Evolutionary conservation across 2,329 filamentous ascomycete species (phyloP), one percentile per base, ranked within the genome.

Genomic region (Penicillium sp.): DNA sequence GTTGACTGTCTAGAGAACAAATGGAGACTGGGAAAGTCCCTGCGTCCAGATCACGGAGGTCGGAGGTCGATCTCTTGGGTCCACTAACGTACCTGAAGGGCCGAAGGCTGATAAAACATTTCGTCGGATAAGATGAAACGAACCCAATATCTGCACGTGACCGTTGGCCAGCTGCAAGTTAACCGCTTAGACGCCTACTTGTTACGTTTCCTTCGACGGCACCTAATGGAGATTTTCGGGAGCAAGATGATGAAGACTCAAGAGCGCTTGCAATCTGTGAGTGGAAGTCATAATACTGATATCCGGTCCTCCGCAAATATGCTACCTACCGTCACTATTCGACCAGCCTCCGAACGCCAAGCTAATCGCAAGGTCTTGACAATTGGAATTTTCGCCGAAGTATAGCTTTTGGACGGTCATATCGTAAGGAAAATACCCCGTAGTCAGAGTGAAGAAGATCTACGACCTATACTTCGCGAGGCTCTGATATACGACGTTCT

Each of bases 41-140:
- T 54, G 56, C 54, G 53, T 50, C 55, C 55, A 57, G 55, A 57
- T 49, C 35, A 49, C 41, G 41, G 41, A 50, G 36, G 41, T 50
- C 41, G 41, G 41, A 50, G 36, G 41, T 50, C 47, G 47, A 50
- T 50, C 47, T 39, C 33, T 35, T 35, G 33, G 33, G 33, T 35
- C 33, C 33, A 35, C 33, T 35, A 35, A 14, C 33, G 33, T 35
- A 18, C 33, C 11, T 35, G 11, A 14, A 8, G 19, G 19, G 14
- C 11, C 18, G 11, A 14, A 8, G 19, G 19, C 19, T 22, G 19
- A 35, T 35, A 35, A 35, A 35, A 18, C 33, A 35, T 35, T 18
- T 18, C 14, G 33, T 35, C 9, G 33, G 33, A 35, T 35, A 35
- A 14, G n/a, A n/a, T 9, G 33, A 35, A 16, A 11, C 14, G 18